Evolutionary conservation across 139 green algal genomes (phyloP).

Genomic region (Limnomonas spitsbergensis): DNA sequence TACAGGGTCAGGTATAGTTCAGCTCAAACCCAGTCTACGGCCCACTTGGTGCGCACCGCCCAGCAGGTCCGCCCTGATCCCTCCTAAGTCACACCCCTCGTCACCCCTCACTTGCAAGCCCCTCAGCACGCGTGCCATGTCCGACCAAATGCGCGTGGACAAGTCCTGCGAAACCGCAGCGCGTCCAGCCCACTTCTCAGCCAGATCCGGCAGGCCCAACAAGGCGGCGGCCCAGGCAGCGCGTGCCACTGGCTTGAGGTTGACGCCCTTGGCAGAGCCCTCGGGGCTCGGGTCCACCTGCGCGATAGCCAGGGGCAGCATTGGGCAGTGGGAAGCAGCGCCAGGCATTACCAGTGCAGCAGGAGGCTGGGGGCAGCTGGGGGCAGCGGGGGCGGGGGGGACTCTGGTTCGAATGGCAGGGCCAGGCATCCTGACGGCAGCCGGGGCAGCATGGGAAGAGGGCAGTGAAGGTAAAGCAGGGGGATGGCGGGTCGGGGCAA

Average conservation of each 20-base stretch:
- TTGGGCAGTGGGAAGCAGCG: too few relatives aligned
- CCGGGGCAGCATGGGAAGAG: too few relatives aligned
- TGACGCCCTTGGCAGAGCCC: conserved; percentile 32
- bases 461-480: too few relatives aligned
- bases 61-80: too few relatives aligned
- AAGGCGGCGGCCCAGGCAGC: conserved; percentile 52
- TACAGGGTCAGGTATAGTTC: too few relatives aligned
- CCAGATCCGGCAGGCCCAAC: conserved; percentile 34
- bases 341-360: background rate
- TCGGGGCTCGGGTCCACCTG: conserved; percentile 48
- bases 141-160: conserved; percentile 43
- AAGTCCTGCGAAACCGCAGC: conserved; percentile 29
- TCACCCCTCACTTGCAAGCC: too few relatives aligned
- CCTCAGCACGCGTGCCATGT: conserved; percentile 43
- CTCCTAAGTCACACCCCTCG: too few relatives aligned
- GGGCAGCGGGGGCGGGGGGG: too few relatives aligned
- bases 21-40: too few relatives aligned
- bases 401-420: background rate
- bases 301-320: conserved; percentile 34
- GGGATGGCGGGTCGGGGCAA: too few relatives aligned
- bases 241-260: conserved; percentile 44
- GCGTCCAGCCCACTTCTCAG: conserved; percentile 38
- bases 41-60: too few relatives aligned
- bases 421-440: too few relatives aligned
- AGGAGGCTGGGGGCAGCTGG: background rate